Evolutionary conservation across 75 land plant species (phyloP).

Genomic region (Pinus tabuliformis): DNA sequence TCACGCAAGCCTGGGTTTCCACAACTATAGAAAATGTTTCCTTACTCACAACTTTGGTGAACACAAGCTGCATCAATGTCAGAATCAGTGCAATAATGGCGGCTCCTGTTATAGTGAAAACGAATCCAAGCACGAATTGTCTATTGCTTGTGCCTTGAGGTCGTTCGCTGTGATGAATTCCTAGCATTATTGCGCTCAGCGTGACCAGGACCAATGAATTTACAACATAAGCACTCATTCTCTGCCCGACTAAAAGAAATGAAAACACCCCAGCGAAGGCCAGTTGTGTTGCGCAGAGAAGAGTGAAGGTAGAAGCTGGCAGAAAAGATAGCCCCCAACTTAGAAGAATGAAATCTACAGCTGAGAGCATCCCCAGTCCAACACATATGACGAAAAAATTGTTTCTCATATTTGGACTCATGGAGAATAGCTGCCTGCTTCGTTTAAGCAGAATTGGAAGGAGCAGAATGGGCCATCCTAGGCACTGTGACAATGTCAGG

Average conservation of each 20-base stretch:
- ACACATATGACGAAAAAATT: not conserved
- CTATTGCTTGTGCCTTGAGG: conserved; percentile 8
- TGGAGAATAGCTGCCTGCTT: no score
- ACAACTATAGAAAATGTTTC: conserved; percentile 4
- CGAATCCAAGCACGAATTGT: conserved; percentile 21
- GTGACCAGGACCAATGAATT: conserved; percentile 25
- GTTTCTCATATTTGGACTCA: no score
- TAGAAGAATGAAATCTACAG: conserved; percentile 16
- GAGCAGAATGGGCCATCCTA: no score
- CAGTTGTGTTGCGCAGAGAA: conserved; percentile 29
- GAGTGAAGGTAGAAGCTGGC: conserved; percentile 27
- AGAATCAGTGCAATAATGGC: conserved; percentile 18
- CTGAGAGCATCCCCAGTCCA: not conserved
- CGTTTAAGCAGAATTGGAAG: no score
- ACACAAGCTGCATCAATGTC: conserved; percentile 15
- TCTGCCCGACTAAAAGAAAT: conserved; percentile 20
- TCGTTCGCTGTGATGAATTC: conserved; percentile 13
- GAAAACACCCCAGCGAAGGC: conserved; percentile 35
- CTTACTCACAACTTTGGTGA: not conserved
- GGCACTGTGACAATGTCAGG: no score
- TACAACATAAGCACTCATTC: conserved; percentile 1
- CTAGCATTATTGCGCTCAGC: conserved; percentile 14
- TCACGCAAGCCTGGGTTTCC: conserved; percentile 18
- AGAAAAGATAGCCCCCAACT: conserved; percentile 20
- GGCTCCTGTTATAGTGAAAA: conserved; percentile 17